Conservation (phyloP, 2,329 filamentous ascomycete species). For the Aschersonia sp. region DNA sequence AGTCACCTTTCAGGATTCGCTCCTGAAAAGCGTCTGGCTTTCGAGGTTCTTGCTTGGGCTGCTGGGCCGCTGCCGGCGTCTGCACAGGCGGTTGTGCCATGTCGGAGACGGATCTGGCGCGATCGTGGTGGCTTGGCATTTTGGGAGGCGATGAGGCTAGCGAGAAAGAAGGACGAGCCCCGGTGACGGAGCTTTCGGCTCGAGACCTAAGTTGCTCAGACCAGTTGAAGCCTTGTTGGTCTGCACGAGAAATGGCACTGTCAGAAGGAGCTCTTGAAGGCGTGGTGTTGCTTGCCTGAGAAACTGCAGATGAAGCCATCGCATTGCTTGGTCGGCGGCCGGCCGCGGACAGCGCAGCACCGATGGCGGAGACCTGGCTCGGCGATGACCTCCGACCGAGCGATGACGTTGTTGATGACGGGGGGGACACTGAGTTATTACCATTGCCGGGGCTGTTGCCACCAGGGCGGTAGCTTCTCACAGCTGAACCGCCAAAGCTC, state of each 20-base stretch:
- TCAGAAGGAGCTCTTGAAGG: constrained; percentile 48
- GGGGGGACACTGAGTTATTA: constrained; percentile 35
- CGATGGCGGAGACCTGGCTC: constrained; percentile 15
- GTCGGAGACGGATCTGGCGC: constrained; percentile 55
- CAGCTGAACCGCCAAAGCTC: constrained; percentile 75
- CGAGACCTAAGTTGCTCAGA: constrained; percentile 87
- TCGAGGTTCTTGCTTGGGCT: constrained; percentile 33
- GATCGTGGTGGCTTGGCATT: constrained; percentile 36
- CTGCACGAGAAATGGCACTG: constrained; percentile 47
- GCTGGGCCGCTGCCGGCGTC: constrained; percentile 27
- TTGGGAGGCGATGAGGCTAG: constrained; percentile 31
- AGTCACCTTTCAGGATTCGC: constrained; percentile 92
- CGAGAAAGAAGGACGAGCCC: constrained; percentile 41
- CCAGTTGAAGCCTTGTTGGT: constrained; percentile 87
- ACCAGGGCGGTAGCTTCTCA: constrained; percentile 39
- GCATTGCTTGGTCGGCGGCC: constrained; percentile 22
- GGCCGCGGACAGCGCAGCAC: constrained; percentile 17
- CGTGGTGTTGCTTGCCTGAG: constrained; percentile 47
- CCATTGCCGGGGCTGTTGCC: constrained; percentile 47
- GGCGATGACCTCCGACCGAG: constrained; percentile 18
- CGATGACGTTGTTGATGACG: constrained; percentile 11
- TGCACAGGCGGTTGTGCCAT: constrained; percentile 43
- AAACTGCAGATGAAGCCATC: constrained; percentile 16
- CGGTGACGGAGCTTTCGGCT: constrained; percentile 64
- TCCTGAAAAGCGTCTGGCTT: constrained; percentile 95